Evolutionary conservation across 495 filamentous ascomycete species (phyloP).

Genomic region (Lasiosphaeria ovina): DNA sequence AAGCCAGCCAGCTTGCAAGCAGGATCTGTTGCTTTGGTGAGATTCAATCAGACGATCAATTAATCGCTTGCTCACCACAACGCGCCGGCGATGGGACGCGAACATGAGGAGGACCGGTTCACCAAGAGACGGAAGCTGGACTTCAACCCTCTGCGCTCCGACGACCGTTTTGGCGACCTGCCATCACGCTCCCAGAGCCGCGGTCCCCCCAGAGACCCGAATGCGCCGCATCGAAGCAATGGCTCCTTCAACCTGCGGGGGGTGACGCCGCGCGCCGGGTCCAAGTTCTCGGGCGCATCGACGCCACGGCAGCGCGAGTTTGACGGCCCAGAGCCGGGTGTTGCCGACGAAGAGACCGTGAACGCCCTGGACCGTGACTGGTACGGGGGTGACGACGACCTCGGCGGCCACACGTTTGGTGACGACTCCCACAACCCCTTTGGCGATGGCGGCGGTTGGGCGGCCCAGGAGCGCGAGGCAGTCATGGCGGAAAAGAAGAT

Average conservation of each 20-base stretch:
- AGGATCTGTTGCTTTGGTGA: not conserved
- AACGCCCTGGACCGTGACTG: conserved; percentile 82
- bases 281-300: conserved; percentile 36
- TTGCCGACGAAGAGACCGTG: conserved; percentile 44
- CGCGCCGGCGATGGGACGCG: conserved; percentile 24
- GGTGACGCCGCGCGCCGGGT: conserved; percentile 50
- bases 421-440: conserved; percentile 64
- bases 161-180: conserved; percentile 57
- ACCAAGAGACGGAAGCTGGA: conserved; percentile 64
- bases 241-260: conserved; percentile 39
- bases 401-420: conserved; percentile 68
- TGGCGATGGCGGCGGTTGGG: conserved; percentile 59
- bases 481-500: conserved; percentile 73
- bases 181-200: conserved; percentile 41
- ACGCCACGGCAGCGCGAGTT: conserved; percentile 54
- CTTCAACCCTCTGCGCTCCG: conserved; percentile 52
- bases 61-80: not conserved
- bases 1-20: too few relatives aligned
- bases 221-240: conserved; percentile 24
- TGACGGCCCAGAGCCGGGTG: conserved; percentile 50
- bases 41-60: not conserved
- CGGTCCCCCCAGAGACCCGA: conserved; percentile 13
- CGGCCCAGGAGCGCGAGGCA: conserved; percentile 65
- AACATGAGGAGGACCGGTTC: conserved; percentile 48
- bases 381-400: conserved; percentile 76